Evolutionary conservation across 345 rosid genomes (phyloP).

Genomic region (Anacardium occidentale): DNA sequence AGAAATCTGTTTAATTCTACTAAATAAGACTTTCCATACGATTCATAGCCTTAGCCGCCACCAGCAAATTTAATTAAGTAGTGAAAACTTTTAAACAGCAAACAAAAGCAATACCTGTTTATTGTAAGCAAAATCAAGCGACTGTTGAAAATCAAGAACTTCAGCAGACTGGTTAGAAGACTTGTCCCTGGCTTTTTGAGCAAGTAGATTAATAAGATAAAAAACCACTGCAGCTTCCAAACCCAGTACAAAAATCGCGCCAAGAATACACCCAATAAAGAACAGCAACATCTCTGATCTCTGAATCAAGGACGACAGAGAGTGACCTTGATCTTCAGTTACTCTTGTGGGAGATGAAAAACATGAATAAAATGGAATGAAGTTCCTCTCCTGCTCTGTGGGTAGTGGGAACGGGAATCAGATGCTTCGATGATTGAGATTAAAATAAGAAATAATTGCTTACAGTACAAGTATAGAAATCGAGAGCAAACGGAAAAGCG

Average conservation of each 20-base stretch:
- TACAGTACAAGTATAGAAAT: too few species aligned
- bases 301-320: neutral
- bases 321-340: neutral
- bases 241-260: slow-evolving; percentile 35
- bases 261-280: slow-evolving; percentile 44
- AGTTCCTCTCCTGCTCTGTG: neutral
- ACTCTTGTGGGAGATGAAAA: too few species aligned
- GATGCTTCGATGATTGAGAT: neutral
- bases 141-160: slow-evolving; percentile 38
- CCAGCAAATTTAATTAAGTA: neutral
- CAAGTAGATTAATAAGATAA: slow-evolving; percentile 37
- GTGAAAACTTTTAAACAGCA: neutral
- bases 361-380: neutral
- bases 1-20: too few species aligned
- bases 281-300: slow-evolving; percentile 22
- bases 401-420: neutral
- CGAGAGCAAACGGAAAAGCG: too few species aligned
- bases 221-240: slow-evolving; percentile 34
- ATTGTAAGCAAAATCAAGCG: slow-evolving; percentile 42
- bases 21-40: too few species aligned
- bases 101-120: slow-evolving; percentile 39
- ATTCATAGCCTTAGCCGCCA: too few species aligned
- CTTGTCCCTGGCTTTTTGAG: slow-evolving; percentile 30
- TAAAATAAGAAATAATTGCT: too few species aligned
- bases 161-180: slow-evolving; percentile 18